These are phyloP conservation scores for Phytophthora pinifolia DNA, from an alignment of 352 stramenopile genomes.

Conservation along the genomic window DNA sequence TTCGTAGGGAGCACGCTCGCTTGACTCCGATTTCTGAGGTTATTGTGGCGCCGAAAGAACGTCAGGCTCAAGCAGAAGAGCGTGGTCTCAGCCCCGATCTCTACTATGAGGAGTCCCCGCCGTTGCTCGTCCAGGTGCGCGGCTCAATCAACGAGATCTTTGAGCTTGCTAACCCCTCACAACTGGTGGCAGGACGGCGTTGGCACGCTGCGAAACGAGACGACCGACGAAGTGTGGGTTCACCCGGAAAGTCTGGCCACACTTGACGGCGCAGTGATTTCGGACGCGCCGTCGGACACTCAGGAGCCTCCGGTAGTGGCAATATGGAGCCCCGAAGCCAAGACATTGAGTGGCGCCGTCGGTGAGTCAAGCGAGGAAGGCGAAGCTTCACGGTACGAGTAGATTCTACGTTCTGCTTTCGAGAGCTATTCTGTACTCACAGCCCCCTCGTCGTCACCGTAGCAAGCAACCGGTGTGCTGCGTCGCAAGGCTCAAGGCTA, in stretches of 20 bases:
- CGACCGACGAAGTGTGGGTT: constrained; percentile 63
- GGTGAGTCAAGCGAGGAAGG: constrained; percentile 14
- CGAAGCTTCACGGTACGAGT: constrained; percentile 15
- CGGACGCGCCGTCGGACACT: constrained; percentile 24
- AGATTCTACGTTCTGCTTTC: neutral
- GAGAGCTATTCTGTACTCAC: constrained; percentile 7
- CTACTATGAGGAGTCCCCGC: constrained; percentile 59
- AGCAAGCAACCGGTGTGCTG: constrained; percentile 25
- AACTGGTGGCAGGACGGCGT: constrained; percentile 17
- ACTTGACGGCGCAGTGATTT: constrained; percentile 55
- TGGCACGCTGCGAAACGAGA: constrained; percentile 26
- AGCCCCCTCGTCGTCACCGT: neutral
- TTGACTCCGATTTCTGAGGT: constrained; percentile 73
- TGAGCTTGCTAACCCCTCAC: neutral
- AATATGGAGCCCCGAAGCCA: constrained; percentile 32
- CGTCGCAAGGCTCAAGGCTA: constrained; percentile 49
- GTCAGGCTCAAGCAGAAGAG: constrained; percentile 27
- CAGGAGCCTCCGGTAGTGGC: constrained; percentile 44
- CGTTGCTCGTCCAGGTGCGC: constrained; percentile 50
- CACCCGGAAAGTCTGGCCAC: constrained; percentile 60
- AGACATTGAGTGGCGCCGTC: constrained; percentile 1
- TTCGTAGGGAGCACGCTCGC: constrained; percentile 59
- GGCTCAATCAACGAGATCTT: neutral
- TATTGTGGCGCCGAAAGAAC: constrained; percentile 77
- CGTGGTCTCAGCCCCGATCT: constrained; percentile 46